Evolutionary conservation across 345 rosid genomes (phyloP).

Genomic region (Crucihimalaya himalaica): DNA sequence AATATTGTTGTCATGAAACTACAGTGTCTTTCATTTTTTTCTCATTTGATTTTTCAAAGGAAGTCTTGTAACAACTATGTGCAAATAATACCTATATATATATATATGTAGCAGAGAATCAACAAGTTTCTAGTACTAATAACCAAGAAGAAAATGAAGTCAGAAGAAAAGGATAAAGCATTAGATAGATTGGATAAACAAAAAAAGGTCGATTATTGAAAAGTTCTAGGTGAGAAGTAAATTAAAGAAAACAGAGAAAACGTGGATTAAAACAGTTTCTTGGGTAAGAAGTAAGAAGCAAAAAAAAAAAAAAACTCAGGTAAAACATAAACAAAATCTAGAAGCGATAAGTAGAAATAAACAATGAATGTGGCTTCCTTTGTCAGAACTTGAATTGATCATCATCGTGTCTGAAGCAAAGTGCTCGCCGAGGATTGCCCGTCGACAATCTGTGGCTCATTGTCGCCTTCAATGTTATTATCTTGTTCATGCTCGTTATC

Average conservation of each 20-base stretch:
- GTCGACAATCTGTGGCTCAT: slow-evolving; percentile 27
- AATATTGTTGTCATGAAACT: slow-evolving; percentile 5
- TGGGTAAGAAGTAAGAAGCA: slow-evolving; percentile 17
- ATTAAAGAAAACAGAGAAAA: not conserved
- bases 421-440: slow-evolving; percentile 28
- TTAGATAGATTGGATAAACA: not conserved
- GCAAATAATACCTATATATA: not conserved
- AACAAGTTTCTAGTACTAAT: not conserved
- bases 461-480: not conserved
- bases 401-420: slow-evolving; percentile 19
- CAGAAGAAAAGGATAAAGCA: not conserved
- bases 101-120: not conserved
- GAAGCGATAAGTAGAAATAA: not conserved
- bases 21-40: not conserved
- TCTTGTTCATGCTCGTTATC: slow-evolving; percentile 52
- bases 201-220: not conserved
- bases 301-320: not conserved
- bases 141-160: not conserved
- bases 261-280: not conserved
- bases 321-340: not conserved
- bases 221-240: not conserved
- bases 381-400: slow-evolving; percentile 6
- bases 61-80: slow-evolving; percentile 20
- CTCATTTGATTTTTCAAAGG: not conserved
- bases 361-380: not conserved